Evolutionary conservation across 352 stramenopile species (phyloP), one percentile per base, ranked within the genome.

Genomic region (Phytopythium sindhum): DNA sequence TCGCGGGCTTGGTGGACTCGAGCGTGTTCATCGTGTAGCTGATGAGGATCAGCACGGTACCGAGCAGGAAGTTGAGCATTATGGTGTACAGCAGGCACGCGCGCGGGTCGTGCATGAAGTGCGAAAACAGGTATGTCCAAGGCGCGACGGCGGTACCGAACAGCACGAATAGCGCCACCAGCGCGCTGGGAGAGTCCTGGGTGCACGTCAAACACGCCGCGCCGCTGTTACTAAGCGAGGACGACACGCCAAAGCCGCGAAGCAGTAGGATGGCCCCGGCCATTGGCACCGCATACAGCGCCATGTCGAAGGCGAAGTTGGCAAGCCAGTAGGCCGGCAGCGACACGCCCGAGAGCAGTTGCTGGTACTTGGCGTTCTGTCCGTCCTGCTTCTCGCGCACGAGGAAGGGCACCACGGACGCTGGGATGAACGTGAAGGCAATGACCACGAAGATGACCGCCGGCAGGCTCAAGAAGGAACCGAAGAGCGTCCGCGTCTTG

Each of bases 331-430:
- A 99, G 0, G 93, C 90, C 0, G 69, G 67, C 19, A 98, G 75
- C 14, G 85, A 89, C 14, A 99, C 96, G 2, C 97, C 97, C 12
- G 91, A 97, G 39, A 99, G 94, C 68, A 88, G 86, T 73, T 98
- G 95, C 73, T 98, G 90, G 82, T 99, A 97, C 66, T 98, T 98
- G 10, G 96, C 89, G 64, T 98, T 99, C 54, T 81, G 71, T 23
- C 82, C 80, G 19, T 81, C 84, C 56, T 98, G 89, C 64, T 92
- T 92, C 65, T 99, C 97, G 50, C 97, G 93, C 42, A 99, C 96
- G 24, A 99, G 77, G 75, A 98, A 99, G 21, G 93, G 92, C 66
- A 96, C 97, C 59, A 97, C 96, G 3, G 89, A 86, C 4, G 90
- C 93, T 0, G 93, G 92, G 39, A 98, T 86, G 66, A 98, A 98